phyloP scores from a whole-genome alignment of 352 stramenopile genomes.

The Phytophthora pisi region DNA sequence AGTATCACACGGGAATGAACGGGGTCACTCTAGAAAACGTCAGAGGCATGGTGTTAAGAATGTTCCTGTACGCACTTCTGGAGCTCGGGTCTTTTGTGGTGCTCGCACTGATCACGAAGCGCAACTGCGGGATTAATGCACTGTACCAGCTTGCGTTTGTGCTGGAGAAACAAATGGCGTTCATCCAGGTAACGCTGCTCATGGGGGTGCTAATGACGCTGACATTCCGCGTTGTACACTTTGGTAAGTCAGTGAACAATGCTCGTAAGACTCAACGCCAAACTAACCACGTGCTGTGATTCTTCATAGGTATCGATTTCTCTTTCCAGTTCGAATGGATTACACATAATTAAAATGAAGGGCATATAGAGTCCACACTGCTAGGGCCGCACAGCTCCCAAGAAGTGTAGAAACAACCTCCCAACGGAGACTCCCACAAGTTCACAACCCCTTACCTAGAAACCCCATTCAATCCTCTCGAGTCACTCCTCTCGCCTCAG shows the following conservation, averaged over 20 bases:
- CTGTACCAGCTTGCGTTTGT: slow-evolving; percentile 30
- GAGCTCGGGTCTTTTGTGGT: slow-evolving; percentile 20
- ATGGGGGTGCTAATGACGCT: slow-evolving; percentile 13
- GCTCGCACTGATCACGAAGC: slow-evolving; percentile 5
- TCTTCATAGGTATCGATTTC: neutral
- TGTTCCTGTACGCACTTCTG: slow-evolving; percentile 17
- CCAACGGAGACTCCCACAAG: neutral
- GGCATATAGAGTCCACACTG: neutral
- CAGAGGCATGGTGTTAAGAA: neutral
- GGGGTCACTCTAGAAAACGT: slow-evolving; percentile 2
- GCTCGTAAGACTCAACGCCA: too few species aligned
- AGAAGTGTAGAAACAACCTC: neutral
- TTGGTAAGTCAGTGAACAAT: neutral
- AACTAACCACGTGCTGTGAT: too few species aligned
- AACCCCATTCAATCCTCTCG: neutral
- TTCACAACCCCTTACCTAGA: neutral
- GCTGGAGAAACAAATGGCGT: slow-evolving; percentile 22
- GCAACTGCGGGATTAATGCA: slow-evolving; percentile 9
- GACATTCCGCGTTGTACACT: slow-evolving; percentile 6
- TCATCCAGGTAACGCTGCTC: slow-evolving; percentile 15
- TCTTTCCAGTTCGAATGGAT: neutral
- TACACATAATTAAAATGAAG: neutral
- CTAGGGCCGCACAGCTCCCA: neutral
- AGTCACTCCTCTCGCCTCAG: neutral
- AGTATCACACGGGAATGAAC: slow-evolving; percentile 34